Base-by-base conservation (phyloP, 2,329 filamentous ascomycete species). In the Xylaria arbuscula region DNA sequence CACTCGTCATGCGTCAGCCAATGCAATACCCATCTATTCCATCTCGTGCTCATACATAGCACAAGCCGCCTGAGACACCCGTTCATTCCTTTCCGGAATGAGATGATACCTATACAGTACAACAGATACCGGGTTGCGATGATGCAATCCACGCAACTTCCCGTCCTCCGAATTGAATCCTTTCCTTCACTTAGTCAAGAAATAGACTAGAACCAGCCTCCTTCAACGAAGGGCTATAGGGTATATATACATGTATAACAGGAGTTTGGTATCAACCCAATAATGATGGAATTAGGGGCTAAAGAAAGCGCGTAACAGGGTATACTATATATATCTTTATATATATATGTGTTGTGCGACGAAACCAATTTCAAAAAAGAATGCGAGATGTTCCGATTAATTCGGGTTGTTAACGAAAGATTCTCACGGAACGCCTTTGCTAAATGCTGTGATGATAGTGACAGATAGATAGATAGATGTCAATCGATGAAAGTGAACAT, bases 371-470 rank as follows among this genome's bases (percentile, higher is more conserved):
- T 28, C 51, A 34, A 34, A 32, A 32, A 10, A 32, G 32, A 56
- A 56, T 15, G 53, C 36, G 42, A 42, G 42, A 28, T 24, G 24
- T 22, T 34, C 53, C 19, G 6, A 13, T 38, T 17, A 45, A 24
- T 19, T 53, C 17, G 42, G 42, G 8, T 15, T 28, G 24, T 34
- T 40, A 62, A 62, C 10, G 19, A 69, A 13, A 7, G 17, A 45
- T n/a, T 32, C 24, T 58, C 67, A 38, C 68, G 38, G 64, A 70
- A 70, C 68, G 64, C 68, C 68, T 48, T 55, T 60, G 63, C 69
- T 67, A 19, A 47, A 67, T 62, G 63, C 61, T 36, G 22, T 64
- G 53, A 64, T 28, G 28, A 28, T 28, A 28, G 28, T 28, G 28
- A 28, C 28, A 28, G 28, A 28, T 19, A 34, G 28, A 36, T 6